A percentile compares a stretch with the other conserved stretches of the same genome.
Conservation (phyloP, 176 grass and related monocot species). For the Sorghum bicolor region DNA sequence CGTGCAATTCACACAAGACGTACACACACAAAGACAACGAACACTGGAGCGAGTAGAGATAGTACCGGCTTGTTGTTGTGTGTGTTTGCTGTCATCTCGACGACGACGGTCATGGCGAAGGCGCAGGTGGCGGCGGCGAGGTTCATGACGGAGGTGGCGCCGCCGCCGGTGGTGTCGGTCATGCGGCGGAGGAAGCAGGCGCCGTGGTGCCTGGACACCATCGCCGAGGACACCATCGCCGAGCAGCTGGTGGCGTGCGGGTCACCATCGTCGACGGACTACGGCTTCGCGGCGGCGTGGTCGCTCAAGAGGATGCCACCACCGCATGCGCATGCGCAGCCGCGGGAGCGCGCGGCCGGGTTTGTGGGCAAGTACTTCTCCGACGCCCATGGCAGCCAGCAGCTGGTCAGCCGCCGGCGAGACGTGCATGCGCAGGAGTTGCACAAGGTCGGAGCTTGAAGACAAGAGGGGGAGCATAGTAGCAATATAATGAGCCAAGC, state of each 20-base stretch:
- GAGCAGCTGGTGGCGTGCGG: conserved; percentile 31
- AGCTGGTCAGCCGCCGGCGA: conserved; percentile 2
- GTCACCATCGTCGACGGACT: not conserved
- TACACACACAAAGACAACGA: not conserved
- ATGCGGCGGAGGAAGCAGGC: conserved; percentile 44
- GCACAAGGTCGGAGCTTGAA: not conserved
- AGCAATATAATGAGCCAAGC: too few relatives aligned
- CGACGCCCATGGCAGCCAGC: not conserved
- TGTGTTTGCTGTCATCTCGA: too few relatives aligned
- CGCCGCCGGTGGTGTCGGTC: conserved; percentile 44
- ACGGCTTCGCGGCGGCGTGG: not conserved
- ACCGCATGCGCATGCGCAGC: not conserved
- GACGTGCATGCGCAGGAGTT: not conserved
- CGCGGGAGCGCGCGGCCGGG: not conserved
- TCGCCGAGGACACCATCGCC: conserved; percentile 54
- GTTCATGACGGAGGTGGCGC: conserved; percentile 66
- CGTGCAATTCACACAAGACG: not conserved
- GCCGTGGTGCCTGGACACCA: conserved; percentile 50
- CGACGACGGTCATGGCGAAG: conserved; percentile 25
- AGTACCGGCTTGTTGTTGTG: not conserved
- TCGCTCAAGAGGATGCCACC: not conserved
- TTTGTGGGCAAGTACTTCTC: conserved; percentile 39
- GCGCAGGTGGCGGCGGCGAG: conserved; percentile 25
- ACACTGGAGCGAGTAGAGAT: not conserved
- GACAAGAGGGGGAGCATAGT: too few relatives aligned